A percentile compares a stretch with the other conserved stretches of the same genome.
Evolutionary conservation across 2,329 filamentous ascomycete genomes (phyloP).

Genomic region (Dactylonectria macrodidyma): DNA sequence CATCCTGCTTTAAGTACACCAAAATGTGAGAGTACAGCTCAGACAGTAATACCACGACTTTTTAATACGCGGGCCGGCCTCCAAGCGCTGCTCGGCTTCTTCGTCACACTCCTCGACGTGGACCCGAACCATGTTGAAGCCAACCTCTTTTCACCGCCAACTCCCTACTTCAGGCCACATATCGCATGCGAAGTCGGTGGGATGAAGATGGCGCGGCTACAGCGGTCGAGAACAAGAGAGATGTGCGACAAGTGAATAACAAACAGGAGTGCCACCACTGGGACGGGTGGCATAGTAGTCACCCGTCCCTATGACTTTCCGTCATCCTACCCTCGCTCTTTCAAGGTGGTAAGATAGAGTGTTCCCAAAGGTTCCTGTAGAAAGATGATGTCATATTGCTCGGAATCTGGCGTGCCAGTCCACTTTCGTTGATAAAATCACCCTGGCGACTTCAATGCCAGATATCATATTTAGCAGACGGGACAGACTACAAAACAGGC

Average conservation of each 20-base stretch:
- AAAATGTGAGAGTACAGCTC: conserved; percentile 45
- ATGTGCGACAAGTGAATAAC: background rate
- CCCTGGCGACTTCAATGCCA: too few relatives aligned
- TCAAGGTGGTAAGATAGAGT: too few relatives aligned
- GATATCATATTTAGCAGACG: too few relatives aligned
- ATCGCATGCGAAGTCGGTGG: background rate
- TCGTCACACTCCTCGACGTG: conserved; percentile 40
- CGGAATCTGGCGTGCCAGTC: too few relatives aligned
- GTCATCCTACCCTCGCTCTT: too few relatives aligned
- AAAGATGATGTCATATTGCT: too few relatives aligned
- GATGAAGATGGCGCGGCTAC: conserved; percentile 3
- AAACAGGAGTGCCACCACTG: background rate
- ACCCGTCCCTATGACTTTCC: too few relatives aligned
- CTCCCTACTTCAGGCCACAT: background rate
- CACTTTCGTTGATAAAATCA: too few relatives aligned
- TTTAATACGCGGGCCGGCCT: conserved; percentile 47
- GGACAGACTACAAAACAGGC: too few relatives aligned
- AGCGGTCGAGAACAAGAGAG: background rate
- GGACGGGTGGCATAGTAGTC: too few relatives aligned
- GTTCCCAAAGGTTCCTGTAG: too few relatives aligned
- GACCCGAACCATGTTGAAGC: conserved; percentile 42
- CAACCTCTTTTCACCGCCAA: too few relatives aligned
- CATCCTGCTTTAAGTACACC: conserved; percentile 44
- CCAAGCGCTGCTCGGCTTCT: conserved; percentile 42
- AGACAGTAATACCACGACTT: conserved; percentile 41